Evolutionary conservation across 225 moss, liverwort and hornwort species (phyloP).

Genomic region (Asterella californica): DNA sequence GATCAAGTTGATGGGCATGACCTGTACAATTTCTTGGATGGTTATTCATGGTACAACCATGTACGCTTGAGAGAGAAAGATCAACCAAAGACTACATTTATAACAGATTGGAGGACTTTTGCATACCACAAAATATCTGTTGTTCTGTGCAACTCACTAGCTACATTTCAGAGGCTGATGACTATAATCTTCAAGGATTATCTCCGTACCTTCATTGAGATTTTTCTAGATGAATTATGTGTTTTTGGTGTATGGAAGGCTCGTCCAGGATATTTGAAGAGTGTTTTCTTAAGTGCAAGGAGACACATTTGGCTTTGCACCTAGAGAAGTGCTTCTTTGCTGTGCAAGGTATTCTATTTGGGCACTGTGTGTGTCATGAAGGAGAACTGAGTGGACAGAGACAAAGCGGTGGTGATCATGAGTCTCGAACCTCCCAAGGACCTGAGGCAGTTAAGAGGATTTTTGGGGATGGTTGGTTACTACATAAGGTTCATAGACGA

Average conservation of each 20-base stretch:
- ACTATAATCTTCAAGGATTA: not conserved
- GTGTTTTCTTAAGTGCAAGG: not conserved
- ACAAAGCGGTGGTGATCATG: not conserved
- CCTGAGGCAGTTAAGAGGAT: too few relatives aligned
- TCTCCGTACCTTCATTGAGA: not conserved
- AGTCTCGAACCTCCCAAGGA: too few relatives aligned
- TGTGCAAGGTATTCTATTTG: not conserved
- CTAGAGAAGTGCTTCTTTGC: not conserved
- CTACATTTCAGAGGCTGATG: not conserved
- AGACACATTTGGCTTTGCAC: not conserved
- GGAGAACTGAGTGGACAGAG: not conserved
- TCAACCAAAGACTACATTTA: not conserved
- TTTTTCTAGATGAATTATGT: not conserved
- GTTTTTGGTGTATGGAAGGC: not conserved
- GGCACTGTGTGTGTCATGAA: not conserved
- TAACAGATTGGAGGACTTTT: not conserved
- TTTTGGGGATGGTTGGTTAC: too few relatives aligned
- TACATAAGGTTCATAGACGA: too few relatives aligned
- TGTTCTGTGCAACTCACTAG: not conserved
- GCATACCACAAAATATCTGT: not conserved
- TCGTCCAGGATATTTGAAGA: too few relatives aligned
- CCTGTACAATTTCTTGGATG: not conserved
- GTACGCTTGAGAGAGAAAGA: not conserved
- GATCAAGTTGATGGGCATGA: not conserved
- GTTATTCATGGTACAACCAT: not conserved